Base-by-base conservation (phyloP, 768 basidiomycete species). In the Termitomyces sp. region DNA sequence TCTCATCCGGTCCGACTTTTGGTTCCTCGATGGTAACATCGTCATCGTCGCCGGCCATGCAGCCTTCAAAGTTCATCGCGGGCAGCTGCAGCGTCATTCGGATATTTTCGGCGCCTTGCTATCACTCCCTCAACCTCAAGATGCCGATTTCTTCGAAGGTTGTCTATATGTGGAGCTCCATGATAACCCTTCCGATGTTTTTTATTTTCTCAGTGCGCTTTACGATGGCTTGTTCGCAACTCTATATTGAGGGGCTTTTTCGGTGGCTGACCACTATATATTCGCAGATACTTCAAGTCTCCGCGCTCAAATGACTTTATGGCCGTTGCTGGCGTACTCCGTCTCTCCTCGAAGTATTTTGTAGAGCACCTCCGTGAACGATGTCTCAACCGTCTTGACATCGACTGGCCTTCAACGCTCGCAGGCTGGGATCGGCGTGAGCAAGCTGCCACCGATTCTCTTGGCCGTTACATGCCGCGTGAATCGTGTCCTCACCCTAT, bases 71-170 rank as follows among this genome's bases (percentile, higher is more conserved):
- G 86, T 90, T 4, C 89, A 90, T 64, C 80, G 82, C 5, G 87
- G 89, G 0, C 86, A 89, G 62, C 78, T 92, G 25, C 79, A 80
- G 56, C 80, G 90, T 5, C 89, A 91, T 58, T 90, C 89, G 0
- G 89, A 90, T 40, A 76, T 91, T n/a, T 91, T 92, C 68, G 76
- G 77, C 57, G 84, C 81, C 59, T 71, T 90, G 57, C 83, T 92
- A 61, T 74, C 80, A 1, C 69, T 91, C 9, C 87, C 87, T 3
- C 84, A 83, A 58, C 86, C 86, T 1, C 52, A 68, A 32, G 70
- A 74, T 16, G 74, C 76, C 54, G 77, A 77, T 14, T 66, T 79
- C 3, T 69, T 86, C 41, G 86, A 90, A 14, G 85, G 82, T 0
- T 86, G 83, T 59, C 68, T 73, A 0, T 81, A 74, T 57, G 81